Evolutionary conservation across 306 rosid genomes (phyloP), one percentile per base, ranked within the genome.

Genomic region (Cucurbita argyrosperma): DNA sequence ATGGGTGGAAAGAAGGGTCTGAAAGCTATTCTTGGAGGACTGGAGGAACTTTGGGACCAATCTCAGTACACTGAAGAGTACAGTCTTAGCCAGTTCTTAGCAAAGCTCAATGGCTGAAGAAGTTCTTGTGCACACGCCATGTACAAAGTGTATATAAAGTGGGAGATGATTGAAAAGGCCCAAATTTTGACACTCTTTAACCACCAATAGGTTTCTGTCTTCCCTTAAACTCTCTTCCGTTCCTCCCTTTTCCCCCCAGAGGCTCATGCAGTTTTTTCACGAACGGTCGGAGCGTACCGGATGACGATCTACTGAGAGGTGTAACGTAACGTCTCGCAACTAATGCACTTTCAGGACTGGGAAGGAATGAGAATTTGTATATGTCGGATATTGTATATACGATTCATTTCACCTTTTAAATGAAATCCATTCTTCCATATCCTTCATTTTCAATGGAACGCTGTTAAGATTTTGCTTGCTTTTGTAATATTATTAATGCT

Each of bases 1-100:
- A 73, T 38, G 58, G 96, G 95, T 23, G 74, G 84, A 7, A 92
- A 89, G 63, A 94, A 90, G 87, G 96, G 98, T 56, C 75, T 94
- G 79, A 94, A 94, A 86, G 87, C 97, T 69, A 85, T 94, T 68
- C 98, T 90, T 18, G 97, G 97, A 59, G 95, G 97, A 80, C 85
- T 94, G 73, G 98, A 86, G 75, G 98, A 94, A 79, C 89, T 90
- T 35, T 94, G 98, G 98, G 98, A 90, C 81, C 90, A 90, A 53
- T 90, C 98, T 38, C 98, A 94, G 45, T 94, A 94, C 83, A 82
- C 92, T 4, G 97, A 94, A 75, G 98, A 93, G 81, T 94, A 90
- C 95, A 86, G 89, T 81, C 87, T 94, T 53, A 89, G 72, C 77
- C 96, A 90, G 54, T 94, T 94, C 79, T 84, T 94, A 72, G 87